phyloP scores from a whole-genome alignment of 2,329 filamentous ascomycete genomes.

The Colletotrichum plurivorum region DNA sequence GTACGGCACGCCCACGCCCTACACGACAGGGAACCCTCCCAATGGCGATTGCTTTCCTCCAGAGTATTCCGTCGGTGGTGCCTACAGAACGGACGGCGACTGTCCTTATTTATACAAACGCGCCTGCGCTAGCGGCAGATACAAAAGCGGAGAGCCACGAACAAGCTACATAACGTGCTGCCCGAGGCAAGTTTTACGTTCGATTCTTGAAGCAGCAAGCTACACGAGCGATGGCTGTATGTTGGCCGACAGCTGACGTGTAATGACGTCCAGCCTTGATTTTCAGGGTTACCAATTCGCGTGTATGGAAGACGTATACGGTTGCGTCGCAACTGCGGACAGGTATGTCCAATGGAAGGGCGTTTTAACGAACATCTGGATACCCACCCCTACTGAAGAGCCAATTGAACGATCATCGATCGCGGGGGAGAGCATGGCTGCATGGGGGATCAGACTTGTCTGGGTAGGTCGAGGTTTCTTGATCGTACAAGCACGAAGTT shows the following conservation, averaged over 20 bases:
- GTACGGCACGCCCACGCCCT: slow-evolving; percentile 39
- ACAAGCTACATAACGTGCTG: slow-evolving; percentile 38
- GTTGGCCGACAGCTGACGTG: too few species aligned
- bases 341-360: slow-evolving; percentile 33
- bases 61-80: slow-evolving; percentile 14
- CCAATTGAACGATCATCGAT: slow-evolving; percentile 19
- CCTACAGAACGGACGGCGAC: slow-evolving; percentile 28
- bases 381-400: slow-evolving; percentile 15
- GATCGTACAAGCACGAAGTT: background rate
- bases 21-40: slow-evolving; percentile 29
- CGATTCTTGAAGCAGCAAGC: too few species aligned
- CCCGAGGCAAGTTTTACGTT: too few species aligned
- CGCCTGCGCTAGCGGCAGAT: slow-evolving; percentile 30
- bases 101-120: slow-evolving; percentile 35
- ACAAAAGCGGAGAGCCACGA: background rate
- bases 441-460: slow-evolving; percentile 34
- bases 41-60: slow-evolving; percentile 35
- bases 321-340: slow-evolving; percentile 22
- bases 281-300: too few species aligned
- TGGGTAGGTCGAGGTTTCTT: slow-evolving; percentile 9
- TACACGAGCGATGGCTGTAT: too few species aligned
- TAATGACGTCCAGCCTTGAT: too few species aligned
- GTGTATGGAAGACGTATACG: slow-evolving; percentile 34
- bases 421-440: slow-evolving; percentile 14
- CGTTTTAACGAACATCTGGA: slow-evolving; percentile 22